Percentiles rank a stretch among this genome's conserved stretches.
Conservation (phyloP, 1,139 yeast genomes). For the Kurtzmaniella quercitrusa region DNA sequence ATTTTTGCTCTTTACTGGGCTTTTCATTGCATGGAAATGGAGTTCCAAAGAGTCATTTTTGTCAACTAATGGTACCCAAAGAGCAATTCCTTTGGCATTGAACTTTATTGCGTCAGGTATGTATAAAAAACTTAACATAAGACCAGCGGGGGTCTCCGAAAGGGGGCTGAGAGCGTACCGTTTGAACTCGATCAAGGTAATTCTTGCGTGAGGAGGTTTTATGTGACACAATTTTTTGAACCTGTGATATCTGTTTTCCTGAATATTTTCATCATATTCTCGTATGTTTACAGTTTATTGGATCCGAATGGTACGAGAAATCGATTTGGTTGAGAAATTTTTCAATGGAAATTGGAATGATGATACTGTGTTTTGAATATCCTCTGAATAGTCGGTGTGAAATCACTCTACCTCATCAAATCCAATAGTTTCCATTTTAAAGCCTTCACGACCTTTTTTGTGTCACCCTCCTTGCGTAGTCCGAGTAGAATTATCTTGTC, state of each 20-base stretch:
- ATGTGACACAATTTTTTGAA: constrained; percentile 5
- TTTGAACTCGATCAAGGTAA: constrained; percentile 82
- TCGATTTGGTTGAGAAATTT: too few species aligned
- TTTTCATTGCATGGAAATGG: constrained; percentile 52
- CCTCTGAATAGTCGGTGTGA: too few species aligned
- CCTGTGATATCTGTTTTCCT: neutral
- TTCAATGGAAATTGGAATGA: too few species aligned
- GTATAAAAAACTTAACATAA: constrained; percentile 27
- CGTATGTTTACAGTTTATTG: too few species aligned
- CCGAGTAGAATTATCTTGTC: neutral
- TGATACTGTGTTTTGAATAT: too few species aligned
- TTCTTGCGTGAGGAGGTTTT: constrained; percentile 80
- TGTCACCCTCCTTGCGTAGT: constrained; percentile 1
- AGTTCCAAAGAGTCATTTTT: constrained; percentile 52
- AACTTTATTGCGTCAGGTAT: constrained; percentile 87
- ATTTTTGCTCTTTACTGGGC: constrained; percentile 57
- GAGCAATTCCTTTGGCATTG: constrained; percentile 75
- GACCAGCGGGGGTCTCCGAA: constrained; percentile 49
- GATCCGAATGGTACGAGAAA: too few species aligned
- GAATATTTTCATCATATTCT: neutral
- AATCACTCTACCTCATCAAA: neutral
- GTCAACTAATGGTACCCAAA: constrained; percentile 75
- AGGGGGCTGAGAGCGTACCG: constrained; percentile 70
- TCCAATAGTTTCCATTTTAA: neutral
- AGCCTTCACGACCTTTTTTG: neutral